Evolutionary conservation across 2,329 filamentous ascomycete genomes (phyloP).

Genomic region (Aspergillus clavatus): DNA sequence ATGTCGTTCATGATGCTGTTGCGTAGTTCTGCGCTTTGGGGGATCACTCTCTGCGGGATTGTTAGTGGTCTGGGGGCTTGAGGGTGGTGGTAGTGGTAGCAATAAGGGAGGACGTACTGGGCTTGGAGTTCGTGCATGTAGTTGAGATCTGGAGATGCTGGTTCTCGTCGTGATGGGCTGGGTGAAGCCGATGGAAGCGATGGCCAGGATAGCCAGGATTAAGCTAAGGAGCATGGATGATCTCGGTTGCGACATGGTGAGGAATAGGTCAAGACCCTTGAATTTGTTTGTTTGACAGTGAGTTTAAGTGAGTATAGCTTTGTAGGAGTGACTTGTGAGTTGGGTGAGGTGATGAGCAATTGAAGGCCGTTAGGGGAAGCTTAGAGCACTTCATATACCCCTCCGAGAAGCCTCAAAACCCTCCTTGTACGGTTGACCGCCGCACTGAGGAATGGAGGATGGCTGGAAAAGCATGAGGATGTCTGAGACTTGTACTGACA

Average conservation of each 20-base stretch:
- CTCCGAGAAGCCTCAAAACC: neutral
- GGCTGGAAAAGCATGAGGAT: constrained; percentile 5
- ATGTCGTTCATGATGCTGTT: constrained; percentile 13
- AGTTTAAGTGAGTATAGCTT: no score
- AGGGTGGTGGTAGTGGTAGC: neutral
- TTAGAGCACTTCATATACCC: constrained; percentile 10
- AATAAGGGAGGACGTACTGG: constrained; percentile 6
- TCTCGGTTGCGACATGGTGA: constrained; percentile 5
- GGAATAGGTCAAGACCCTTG: no score
- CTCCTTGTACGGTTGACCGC: constrained; percentile 2
- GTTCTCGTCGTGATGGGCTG: constrained; percentile 1
- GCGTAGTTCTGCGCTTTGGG: constrained; percentile 6
- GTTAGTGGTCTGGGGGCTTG: neutral
- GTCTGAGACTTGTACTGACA: no score
- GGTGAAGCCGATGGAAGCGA: constrained; percentile 5
- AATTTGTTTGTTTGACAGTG: no score
- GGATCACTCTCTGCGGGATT: constrained; percentile 20
- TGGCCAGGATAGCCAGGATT: constrained; percentile 4
- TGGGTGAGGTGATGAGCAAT: no score
- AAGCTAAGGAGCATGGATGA: constrained; percentile 5
- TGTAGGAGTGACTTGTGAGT: no score
- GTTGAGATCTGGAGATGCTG: neutral
- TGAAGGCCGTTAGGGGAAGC: no score
- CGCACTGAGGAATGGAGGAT: constrained; percentile 11
- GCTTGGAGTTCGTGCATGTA: constrained; percentile 4